phyloP scores from a whole-genome alignment of 2,329 filamentous ascomycete species.

The Blumeriella jaapii region DNA sequence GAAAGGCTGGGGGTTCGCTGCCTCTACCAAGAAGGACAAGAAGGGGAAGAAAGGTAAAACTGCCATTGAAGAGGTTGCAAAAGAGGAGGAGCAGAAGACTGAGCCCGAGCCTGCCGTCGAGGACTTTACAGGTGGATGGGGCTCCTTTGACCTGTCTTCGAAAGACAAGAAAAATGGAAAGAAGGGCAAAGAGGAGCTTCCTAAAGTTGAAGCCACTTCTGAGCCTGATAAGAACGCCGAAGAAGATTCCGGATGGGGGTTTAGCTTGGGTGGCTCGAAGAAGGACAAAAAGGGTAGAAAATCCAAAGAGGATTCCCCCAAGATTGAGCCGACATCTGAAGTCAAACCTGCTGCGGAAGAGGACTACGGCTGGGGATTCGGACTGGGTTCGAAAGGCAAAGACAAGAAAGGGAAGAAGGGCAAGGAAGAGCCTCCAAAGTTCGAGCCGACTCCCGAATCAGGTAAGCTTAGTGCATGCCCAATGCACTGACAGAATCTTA shows the following conservation, averaged over 20 bases:
- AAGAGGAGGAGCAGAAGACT: conserved; percentile 6
- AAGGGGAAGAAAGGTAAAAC: conserved; percentile 3
- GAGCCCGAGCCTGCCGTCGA: conserved; percentile 25
- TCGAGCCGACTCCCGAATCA: conserved; percentile 5
- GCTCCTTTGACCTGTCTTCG: conserved; percentile 1
- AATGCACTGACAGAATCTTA: too few relatives aligned
- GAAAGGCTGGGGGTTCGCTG: conserved; percentile 27
- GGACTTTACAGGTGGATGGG: conserved; percentile 5
- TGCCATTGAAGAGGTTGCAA: conserved; percentile 28
- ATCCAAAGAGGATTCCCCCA: conserved; percentile 4
- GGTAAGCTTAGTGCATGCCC: neutral
- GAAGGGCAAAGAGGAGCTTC: conserved; percentile 5
- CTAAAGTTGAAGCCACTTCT: neutral
- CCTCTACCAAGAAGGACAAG: conserved; percentile 28
- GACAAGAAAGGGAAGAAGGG: conserved; percentile 22
- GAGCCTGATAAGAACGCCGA: conserved; percentile 5
- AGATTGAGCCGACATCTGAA: conserved; percentile 16
- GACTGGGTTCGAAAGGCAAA: neutral
- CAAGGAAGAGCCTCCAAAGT: conserved; percentile 20
- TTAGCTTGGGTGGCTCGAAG: neutral
- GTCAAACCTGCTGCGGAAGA: conserved; percentile 21
- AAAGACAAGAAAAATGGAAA: conserved; percentile 1
- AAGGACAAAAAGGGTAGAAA: conserved; percentile 2
- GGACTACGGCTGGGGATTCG: conserved; percentile 23
- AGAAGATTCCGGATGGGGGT: conserved; percentile 4